Evolutionary conservation across 2,329 filamentous ascomycete species (phyloP).

Genomic region (Sarocladium brachiariae): DNA sequence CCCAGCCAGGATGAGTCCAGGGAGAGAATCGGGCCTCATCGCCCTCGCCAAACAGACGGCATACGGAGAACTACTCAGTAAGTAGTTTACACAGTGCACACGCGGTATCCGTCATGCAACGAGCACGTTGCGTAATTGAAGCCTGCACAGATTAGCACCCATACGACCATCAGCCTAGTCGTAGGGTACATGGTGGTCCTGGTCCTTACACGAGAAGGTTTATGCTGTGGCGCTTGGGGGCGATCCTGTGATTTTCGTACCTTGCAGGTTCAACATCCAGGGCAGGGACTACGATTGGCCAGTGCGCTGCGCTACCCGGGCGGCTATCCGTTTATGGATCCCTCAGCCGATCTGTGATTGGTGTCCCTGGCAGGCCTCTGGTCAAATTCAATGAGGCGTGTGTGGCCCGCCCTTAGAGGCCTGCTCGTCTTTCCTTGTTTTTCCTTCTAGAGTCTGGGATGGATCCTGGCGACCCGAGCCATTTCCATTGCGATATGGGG

Average conservation of each 20-base stretch:
- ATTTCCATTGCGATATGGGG: too few relatives aligned
- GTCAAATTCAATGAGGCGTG: neutral
- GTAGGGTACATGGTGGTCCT: too few relatives aligned
- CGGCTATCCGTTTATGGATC: constrained; percentile 5
- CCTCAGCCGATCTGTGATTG: neutral
- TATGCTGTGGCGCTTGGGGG: neutral
- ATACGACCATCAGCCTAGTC: too few relatives aligned
- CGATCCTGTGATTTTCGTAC: constrained; percentile 8
- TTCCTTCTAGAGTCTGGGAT: too few relatives aligned
- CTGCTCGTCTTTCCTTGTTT: neutral
- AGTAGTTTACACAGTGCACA: too few relatives aligned
- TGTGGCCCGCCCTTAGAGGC: constrained; percentile 2
- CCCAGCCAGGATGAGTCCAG: too few relatives aligned
- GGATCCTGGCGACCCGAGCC: too few relatives aligned
- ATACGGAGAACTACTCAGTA: too few relatives aligned
- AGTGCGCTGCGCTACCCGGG: neutral
- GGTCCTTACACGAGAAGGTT: neutral
- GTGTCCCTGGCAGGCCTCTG: neutral
- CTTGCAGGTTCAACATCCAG: constrained; percentile 9
- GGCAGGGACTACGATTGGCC: neutral
- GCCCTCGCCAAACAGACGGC: neutral
- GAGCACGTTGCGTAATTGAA: too few relatives aligned
- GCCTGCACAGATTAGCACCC: too few relatives aligned
- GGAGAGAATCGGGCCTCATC: neutral
- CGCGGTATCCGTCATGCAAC: too few relatives aligned